Evolutionary conservation across 108 stramenopile species (phyloP).

Genomic region (Chaetoceros muelleri): DNA sequence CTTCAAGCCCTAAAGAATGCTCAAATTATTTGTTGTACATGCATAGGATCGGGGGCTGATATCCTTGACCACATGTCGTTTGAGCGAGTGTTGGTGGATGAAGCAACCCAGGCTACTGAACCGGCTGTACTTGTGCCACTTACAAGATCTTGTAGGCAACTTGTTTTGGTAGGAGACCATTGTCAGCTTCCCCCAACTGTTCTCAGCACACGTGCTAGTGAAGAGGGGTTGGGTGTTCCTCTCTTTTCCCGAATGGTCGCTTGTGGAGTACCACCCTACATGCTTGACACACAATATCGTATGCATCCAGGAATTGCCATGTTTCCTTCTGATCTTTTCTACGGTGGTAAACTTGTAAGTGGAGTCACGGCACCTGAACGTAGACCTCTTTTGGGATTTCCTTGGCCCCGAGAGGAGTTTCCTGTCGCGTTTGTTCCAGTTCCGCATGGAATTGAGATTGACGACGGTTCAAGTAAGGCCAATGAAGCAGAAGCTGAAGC

Average conservation of each 20-base stretch:
- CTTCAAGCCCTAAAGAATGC: slow-evolving; percentile 72
- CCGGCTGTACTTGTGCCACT: slow-evolving; percentile 86
- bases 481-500: slow-evolving; percentile 93
- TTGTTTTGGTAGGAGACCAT: slow-evolving; percentile 95
- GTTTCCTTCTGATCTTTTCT: slow-evolving; percentile 86
- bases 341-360: slow-evolving; percentile 76
- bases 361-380: slow-evolving; percentile 81
- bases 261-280: slow-evolving; percentile 79
- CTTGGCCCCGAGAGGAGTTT: slow-evolving; percentile 87
- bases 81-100: slow-evolving; percentile 88
- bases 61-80: slow-evolving; percentile 76
- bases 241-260: slow-evolving; percentile 87
- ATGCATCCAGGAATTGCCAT: slow-evolving; percentile 91
- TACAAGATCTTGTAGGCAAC: slow-evolving; percentile 82
- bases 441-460: slow-evolving; percentile 65
- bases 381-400: slow-evolving; percentile 78
- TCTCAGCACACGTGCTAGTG: slow-evolving; percentile 72
- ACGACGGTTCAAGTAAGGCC: slow-evolving; percentile 83
- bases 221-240: slow-evolving; percentile 81
- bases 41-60: slow-evolving; percentile 88
- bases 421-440: slow-evolving; percentile 82
- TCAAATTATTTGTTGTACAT: slow-evolving; percentile 91
- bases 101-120: slow-evolving; percentile 91
- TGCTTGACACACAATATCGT: slow-evolving; percentile 92
- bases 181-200: slow-evolving; percentile 94